Conservation (phyloP, 2,329 filamentous ascomycete genomes). For the Paraphoma sp. region DNA sequence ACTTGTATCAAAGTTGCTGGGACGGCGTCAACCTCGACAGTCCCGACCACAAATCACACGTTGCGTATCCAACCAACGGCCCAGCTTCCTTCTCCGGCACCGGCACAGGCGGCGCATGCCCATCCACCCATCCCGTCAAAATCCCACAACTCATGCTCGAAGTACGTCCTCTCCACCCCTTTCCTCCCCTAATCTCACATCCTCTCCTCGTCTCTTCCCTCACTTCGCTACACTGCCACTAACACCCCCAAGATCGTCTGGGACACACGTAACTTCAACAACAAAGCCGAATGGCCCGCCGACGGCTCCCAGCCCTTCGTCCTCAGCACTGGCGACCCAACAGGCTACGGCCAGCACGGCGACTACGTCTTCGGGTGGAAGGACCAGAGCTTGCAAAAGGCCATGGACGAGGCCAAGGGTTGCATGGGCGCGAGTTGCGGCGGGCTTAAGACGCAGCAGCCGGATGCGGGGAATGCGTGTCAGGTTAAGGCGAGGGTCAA, state of each 20-base stretch:
- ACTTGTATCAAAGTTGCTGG: constrained; percentile 37
- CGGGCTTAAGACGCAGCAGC: constrained; percentile 26
- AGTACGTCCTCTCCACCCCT: too few species aligned
- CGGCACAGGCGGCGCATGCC: constrained; percentile 44
- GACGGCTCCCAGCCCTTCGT: constrained; percentile 37
- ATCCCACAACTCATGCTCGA: constrained; percentile 56
- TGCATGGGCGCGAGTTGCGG: constrained; percentile 34
- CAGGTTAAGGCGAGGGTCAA: constrained; percentile 24
- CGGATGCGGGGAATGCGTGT: constrained; percentile 22
- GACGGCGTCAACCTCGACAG: constrained; percentile 58
- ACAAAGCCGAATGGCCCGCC: constrained; percentile 39
- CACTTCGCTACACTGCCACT: too few species aligned
- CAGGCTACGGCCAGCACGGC: constrained; percentile 31
- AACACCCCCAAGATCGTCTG: constrained; percentile 37
- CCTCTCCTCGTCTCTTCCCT: too few species aligned
- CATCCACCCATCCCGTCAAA: constrained; percentile 51
- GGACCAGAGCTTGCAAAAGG: constrained; percentile 36
- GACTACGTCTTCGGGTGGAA: constrained; percentile 44
- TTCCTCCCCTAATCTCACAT: too few species aligned
- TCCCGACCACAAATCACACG: constrained; percentile 61
- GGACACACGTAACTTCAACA: constrained; percentile 50
- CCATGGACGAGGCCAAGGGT: constrained; percentile 32
- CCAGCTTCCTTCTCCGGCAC: constrained; percentile 28
- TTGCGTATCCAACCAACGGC: constrained; percentile 49
- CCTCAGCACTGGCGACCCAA: constrained; percentile 31